Base-by-base conservation (phyloP, 306 rosid species). In the Hippophae tibetana region DNA sequence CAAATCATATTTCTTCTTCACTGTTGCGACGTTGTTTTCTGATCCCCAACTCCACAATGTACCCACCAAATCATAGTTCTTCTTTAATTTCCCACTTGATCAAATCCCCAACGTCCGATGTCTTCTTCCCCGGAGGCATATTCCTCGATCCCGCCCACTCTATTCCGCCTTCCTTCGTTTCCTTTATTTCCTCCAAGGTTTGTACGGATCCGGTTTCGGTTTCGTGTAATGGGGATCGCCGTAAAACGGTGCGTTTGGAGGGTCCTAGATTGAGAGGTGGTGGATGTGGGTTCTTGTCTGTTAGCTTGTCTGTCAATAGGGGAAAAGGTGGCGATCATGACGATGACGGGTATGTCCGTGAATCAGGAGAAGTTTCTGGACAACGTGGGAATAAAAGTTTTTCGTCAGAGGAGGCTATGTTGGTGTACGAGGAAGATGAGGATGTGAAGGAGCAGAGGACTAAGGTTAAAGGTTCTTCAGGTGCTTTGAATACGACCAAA, bases 401-500 rank as follows among this genome's bases (percentile, higher is more conserved):
- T 43, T 27, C 57, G 55, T 9, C 14, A 52, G 79, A 43, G 53
- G 55, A 48, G 64, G 58, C 56, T 18, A 69, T 44, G 50, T 73
- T 12, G 43, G 46, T 55, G 54, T 60, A 63, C 58, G 85, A 71
- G 66, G 64, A 50, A 3, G 76, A 53, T 52, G 62, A 26, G 54
- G 58, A 26, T 52, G 66, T 73, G 38, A 13, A 18, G 13, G 66
- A 38, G 42, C 45, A 49, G 59, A 63, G 58, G 65, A 68, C 47
- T 63, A 42, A 66, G 69, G 43, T 69, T 73, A 64, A 75, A 84
- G 69, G 72, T 49, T 5, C 23, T 59, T 74, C 83, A 55, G 67
- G 70, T 74, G 95, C 93, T 64, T 48, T 92, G 76, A 92, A 92
- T 79, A 69, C 72, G 38, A 83, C 96, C 57, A 92, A 82, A 64